Evolutionary conservation across 495 filamentous ascomycete genomes (phyloP).

Genomic region (Clavariopsis aquatica): DNA sequence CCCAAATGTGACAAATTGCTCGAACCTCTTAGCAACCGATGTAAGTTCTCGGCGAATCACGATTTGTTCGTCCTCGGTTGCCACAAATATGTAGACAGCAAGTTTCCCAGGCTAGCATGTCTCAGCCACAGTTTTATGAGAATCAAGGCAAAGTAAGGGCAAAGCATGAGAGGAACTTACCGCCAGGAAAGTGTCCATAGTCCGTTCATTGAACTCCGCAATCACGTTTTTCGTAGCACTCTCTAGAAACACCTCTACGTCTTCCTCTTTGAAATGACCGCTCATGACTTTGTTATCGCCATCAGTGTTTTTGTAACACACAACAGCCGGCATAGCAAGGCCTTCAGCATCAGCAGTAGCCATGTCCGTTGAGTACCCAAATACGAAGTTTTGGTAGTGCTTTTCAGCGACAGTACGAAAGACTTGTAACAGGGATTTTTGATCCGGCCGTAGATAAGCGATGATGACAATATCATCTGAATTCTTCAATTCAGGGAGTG

Average conservation of each 20-base stretch:
- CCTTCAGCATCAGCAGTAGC: constrained; percentile 23
- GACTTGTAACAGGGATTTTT: constrained; percentile 28
- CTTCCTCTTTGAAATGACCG: constrained; percentile 40
- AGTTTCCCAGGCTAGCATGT: constrained; percentile 49
- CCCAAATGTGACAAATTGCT: constrained; percentile 52
- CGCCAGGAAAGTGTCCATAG: constrained; percentile 48
- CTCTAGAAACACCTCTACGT: constrained; percentile 46
- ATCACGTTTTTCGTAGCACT: constrained; percentile 46
- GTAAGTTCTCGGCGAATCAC: constrained; percentile 43
- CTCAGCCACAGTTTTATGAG: constrained; percentile 10
- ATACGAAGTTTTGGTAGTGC: constrained; percentile 48
- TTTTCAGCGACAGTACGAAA: constrained; percentile 41
- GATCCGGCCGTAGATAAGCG: constrained; percentile 42
- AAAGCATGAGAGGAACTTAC: constrained; percentile 35
- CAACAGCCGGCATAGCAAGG: constrained; percentile 38
- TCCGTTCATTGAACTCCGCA: constrained; percentile 50
- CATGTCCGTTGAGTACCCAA: constrained; percentile 43
- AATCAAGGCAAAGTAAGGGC: no score
- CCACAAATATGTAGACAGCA: constrained; percentile 51
- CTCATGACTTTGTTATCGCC: constrained; percentile 42
- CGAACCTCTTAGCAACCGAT: constrained; percentile 52
- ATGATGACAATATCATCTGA: constrained; percentile 50
- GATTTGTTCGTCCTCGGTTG: constrained; percentile 36
- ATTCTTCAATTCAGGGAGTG: constrained; percentile 43
- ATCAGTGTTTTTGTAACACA: constrained; percentile 50